Evolutionary conservation across 306 rosid genomes (phyloP).

Genomic region (Elaeagnus macrophylla): DNA sequence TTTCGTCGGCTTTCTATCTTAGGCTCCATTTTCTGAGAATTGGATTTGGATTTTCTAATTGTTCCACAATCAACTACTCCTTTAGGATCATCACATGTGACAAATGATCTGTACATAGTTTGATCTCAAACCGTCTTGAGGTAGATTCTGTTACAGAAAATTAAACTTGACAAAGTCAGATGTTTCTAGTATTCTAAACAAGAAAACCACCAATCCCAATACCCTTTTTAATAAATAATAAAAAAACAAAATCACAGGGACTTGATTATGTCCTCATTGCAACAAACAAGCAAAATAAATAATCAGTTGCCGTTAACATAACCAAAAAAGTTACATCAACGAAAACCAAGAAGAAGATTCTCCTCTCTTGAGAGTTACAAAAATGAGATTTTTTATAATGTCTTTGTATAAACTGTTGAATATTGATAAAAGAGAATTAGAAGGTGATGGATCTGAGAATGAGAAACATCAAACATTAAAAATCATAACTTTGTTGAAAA

Average conservation of each 20-base stretch:
- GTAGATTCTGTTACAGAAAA: conserved; percentile 47
- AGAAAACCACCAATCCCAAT: conserved; percentile 10
- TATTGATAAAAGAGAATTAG: too few relatives aligned
- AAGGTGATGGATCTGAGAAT: background rate
- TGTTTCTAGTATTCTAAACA: conserved; percentile 4
- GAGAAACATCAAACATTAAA: background rate
- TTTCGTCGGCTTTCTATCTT: conserved; percentile 36
- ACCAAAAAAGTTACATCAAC: conserved; percentile 8
- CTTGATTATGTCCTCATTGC: conserved; percentile 23
- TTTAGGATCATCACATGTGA: conserved; percentile 84
- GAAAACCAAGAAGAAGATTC: conserved; percentile 1
- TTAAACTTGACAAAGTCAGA: conserved; percentile 32
- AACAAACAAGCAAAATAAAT: conserved; percentile 27
- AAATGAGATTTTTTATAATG: background rate
- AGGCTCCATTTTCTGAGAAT: conserved; percentile 40
- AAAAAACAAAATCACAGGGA: conserved; percentile 31
- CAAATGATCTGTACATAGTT: conserved; percentile 60
- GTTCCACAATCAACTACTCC: conserved; percentile 76
- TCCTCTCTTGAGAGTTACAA: background rate
- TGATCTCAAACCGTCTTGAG: conserved; percentile 44
- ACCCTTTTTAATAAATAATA: background rate
- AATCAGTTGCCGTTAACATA: conserved; percentile 28
- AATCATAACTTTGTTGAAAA: background rate
- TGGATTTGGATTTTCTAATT: conserved; percentile 48
- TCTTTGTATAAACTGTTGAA: too few relatives aligned